These are phyloP conservation scores for Colletotrichum sp. DNA, from an alignment of 2,329 filamentous ascomycete species.

Conservation along the genomic window DNA sequence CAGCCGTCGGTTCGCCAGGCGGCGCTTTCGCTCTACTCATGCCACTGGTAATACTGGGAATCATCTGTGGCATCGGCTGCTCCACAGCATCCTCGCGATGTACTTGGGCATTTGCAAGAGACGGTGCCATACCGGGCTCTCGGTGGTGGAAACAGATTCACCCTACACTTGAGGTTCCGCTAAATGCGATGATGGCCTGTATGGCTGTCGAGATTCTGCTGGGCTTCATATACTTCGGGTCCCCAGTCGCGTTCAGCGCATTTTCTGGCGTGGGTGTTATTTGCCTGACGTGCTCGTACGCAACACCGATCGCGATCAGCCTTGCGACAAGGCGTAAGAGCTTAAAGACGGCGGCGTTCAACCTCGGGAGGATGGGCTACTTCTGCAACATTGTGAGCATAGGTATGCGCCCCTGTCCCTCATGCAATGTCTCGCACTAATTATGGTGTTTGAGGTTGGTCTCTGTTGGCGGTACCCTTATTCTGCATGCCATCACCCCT, in stretches of 20 bases:
- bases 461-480: constrained; percentile 69
- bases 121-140: constrained; percentile 71
- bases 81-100: constrained; percentile 72
- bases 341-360: constrained; percentile 61
- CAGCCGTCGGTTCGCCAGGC: constrained; percentile 63
- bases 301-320: constrained; percentile 70
- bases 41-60: constrained; percentile 68
- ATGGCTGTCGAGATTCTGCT: constrained; percentile 69
- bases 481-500: constrained; percentile 75
- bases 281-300: constrained; percentile 71
- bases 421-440: constrained; percentile 42
- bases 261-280: constrained; percentile 76
- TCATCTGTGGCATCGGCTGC: constrained; percentile 73
- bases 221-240: constrained; percentile 73
- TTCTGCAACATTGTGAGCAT: constrained; percentile 62
- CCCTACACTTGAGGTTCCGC: constrained; percentile 64
- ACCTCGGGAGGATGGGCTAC: constrained; percentile 65
- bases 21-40: constrained; percentile 68
- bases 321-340: constrained; percentile 65
- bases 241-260: constrained; percentile 72
- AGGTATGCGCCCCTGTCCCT: no score
- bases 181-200: constrained; percentile 76
- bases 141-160: constrained; percentile 66
- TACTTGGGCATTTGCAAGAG: constrained; percentile 73
- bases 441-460: constrained; percentile 58